Evolutionary conservation across 1,284 basidiomycete species (phyloP).

Genomic region (Pseudozyma tsukubaensis): DNA sequence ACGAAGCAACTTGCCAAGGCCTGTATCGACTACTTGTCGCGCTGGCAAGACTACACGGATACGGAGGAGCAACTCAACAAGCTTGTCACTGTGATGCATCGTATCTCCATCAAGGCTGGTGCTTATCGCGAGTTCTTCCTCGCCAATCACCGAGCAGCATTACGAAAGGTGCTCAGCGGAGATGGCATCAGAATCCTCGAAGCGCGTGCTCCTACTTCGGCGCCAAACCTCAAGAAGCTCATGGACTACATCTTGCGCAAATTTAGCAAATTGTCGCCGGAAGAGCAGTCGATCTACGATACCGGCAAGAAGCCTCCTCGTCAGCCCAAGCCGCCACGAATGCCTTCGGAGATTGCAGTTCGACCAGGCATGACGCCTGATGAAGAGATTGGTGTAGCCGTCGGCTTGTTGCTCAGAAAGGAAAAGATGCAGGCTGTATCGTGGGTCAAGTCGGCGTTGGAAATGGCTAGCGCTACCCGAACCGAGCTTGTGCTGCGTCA

Average conservation of each 20-base stretch:
- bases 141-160: conserved; percentile 32
- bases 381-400: conserved; percentile 64
- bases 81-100: conserved; percentile 63
- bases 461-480: conserved; percentile 59
- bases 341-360: conserved; percentile 60
- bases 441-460: conserved; percentile 65
- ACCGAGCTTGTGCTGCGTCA: conserved; percentile 45
- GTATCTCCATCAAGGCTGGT: conserved; percentile 61
- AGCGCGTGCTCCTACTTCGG: conserved; percentile 31
- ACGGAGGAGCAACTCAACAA: conserved; percentile 55
- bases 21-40: conserved; percentile 55
- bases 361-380: conserved; percentile 46
- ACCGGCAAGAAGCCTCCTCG: conserved; percentile 53
- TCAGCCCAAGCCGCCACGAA: conserved; percentile 41
- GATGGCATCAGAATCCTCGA: conserved; percentile 37
- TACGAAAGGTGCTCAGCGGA: conserved; percentile 49
- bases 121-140: conserved; percentile 59
- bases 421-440: conserved; percentile 61
- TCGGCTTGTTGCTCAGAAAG: conserved; percentile 61
- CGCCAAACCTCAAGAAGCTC: conserved; percentile 56
- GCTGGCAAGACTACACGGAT: conserved; percentile 60
- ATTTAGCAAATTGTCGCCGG: conserved; percentile 58
- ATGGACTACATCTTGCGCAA: conserved; percentile 58
- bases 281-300: conserved; percentile 58
- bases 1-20: conserved; percentile 59